Conservation (phyloP, 805 yeast species). For the Zygosaccharomyces siamensis region DNA sequence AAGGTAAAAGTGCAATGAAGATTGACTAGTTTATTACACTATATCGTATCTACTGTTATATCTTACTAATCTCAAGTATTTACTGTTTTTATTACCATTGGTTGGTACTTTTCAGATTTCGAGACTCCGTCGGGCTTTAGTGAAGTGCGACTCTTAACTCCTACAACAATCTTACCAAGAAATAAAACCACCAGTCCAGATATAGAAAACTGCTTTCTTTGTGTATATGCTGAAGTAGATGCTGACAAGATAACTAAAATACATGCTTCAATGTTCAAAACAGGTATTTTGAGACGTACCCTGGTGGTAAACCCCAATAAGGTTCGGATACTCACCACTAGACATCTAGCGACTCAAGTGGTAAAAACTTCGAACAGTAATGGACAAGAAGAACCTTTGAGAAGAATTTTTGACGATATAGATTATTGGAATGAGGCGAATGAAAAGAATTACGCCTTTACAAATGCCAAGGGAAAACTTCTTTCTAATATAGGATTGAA, state of each 20-base stretch:
- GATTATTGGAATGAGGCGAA: conserved; percentile 52
- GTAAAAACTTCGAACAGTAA: not conserved
- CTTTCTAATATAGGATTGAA: conserved; percentile 10
- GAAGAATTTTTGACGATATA: conserved; percentile 55
- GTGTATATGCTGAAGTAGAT: not conserved
- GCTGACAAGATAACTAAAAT: not conserved
- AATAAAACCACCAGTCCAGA: not conserved
- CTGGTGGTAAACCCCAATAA: not conserved
- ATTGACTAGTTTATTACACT: not conserved
- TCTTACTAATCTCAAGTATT: not conserved
- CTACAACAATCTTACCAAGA: not conserved
- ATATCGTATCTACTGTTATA: not conserved
- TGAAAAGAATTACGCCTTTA: conserved; percentile 21
- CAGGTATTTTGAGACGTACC: not conserved
- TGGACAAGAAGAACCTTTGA: not conserved
- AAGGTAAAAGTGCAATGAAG: not conserved
- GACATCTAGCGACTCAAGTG: conserved; percentile 1
- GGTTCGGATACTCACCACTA: conserved; percentile 1
- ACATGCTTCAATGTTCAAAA: conserved; percentile 1
- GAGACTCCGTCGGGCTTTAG: conserved; percentile 1
- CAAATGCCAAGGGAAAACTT: conserved; percentile 5
- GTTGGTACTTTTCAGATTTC: not conserved
- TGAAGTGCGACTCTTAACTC: not conserved
- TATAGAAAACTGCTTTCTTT: not conserved
- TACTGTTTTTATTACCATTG: not conserved